A percentile compares a stretch with the other conserved stretches of the same genome.
Evolutionary conservation across 1,284 basidiomycete genomes (phyloP).

Genomic region (Bjerkandera adusta): DNA sequence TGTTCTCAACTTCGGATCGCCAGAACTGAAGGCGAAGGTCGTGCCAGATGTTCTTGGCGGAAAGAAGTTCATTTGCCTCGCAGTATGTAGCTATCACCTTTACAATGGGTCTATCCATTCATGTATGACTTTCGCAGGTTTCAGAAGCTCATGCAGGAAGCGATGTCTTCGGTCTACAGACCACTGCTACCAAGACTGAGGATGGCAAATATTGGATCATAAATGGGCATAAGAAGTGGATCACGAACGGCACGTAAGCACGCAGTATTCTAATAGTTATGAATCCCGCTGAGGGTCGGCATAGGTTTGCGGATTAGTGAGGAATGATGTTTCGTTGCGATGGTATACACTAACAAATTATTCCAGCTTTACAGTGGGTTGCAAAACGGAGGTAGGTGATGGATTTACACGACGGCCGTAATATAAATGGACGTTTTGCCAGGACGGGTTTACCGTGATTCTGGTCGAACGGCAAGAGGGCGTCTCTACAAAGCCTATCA

Average conservation of each 20-base stretch:
- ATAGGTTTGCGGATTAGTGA: slow-evolving; percentile 47
- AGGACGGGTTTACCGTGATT: slow-evolving; percentile 84
- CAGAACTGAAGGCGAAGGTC: slow-evolving; percentile 75
- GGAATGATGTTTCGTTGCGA: neutral
- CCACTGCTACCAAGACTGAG: slow-evolving; percentile 78
- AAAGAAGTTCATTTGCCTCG: slow-evolving; percentile 80
- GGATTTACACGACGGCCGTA: slow-evolving; percentile 6
- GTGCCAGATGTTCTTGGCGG: slow-evolving; percentile 81
- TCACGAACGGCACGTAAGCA: slow-evolving; percentile 75
- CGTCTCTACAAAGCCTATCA: slow-evolving; percentile 84
- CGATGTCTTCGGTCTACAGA: slow-evolving; percentile 83
- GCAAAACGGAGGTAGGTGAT: slow-evolving; percentile 49
- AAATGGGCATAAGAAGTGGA: slow-evolving; percentile 85
- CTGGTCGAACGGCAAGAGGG: slow-evolving; percentile 76
- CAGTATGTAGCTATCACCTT: slow-evolving; percentile 43
- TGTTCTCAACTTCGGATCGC: slow-evolving; percentile 80
- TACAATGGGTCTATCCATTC: neutral
- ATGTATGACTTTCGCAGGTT: slow-evolving; percentile 15
- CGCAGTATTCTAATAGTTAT: neutral
- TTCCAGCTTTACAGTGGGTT: slow-evolving; percentile 61
- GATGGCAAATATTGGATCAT: slow-evolving; percentile 87
- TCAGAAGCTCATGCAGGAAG: slow-evolving; percentile 83
- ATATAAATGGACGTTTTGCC: slow-evolving; percentile 23
- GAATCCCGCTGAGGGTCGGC: neutral
- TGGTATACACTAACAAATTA: neutral